These are phyloP conservation scores for Esteya vermicola DNA, from an alignment of 2,329 filamentous ascomycete species.

Conservation along the genomic window DNA sequence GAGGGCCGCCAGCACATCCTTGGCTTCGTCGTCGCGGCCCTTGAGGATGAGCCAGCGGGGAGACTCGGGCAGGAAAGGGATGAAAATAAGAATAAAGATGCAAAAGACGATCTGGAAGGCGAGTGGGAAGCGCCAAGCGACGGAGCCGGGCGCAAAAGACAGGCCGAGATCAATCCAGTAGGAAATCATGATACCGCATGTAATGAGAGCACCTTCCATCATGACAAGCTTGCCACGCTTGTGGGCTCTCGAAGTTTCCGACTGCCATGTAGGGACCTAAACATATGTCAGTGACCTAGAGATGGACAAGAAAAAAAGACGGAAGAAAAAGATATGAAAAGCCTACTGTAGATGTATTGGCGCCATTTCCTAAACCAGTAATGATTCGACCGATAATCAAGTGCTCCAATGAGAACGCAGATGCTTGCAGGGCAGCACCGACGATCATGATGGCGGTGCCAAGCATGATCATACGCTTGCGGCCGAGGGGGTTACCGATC, in stretches of 20 bases:
- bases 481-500: slow-evolving; percentile 25
- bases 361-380: slow-evolving; percentile 27
- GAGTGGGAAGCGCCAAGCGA: slow-evolving; percentile 47
- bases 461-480: slow-evolving; percentile 24
- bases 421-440: slow-evolving; percentile 25
- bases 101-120: slow-evolving; percentile 45
- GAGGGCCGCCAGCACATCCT: slow-evolving; percentile 26
- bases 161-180: slow-evolving; percentile 49
- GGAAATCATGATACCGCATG: slow-evolving; percentile 39
- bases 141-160: slow-evolving; percentile 33
- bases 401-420: slow-evolving; percentile 23
- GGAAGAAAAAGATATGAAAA: background rate
- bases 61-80: slow-evolving; percentile 38
- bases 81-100: slow-evolving; percentile 37
- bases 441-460: slow-evolving; percentile 27
- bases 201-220: slow-evolving; percentile 45
- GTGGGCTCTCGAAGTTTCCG: slow-evolving; percentile 41
- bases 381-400: slow-evolving; percentile 30
- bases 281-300: background rate
- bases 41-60: slow-evolving; percentile 31
- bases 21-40: slow-evolving; percentile 27
- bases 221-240: slow-evolving; percentile 47
- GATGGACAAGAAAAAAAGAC: background rate
- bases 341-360: slow-evolving; percentile 24
- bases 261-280: slow-evolving; percentile 42